Evolutionary conservation across 768 basidiomycete species (phyloP), one percentile per base, ranked within the genome.

Genomic region (Boletus vinaceobasis): DNA sequence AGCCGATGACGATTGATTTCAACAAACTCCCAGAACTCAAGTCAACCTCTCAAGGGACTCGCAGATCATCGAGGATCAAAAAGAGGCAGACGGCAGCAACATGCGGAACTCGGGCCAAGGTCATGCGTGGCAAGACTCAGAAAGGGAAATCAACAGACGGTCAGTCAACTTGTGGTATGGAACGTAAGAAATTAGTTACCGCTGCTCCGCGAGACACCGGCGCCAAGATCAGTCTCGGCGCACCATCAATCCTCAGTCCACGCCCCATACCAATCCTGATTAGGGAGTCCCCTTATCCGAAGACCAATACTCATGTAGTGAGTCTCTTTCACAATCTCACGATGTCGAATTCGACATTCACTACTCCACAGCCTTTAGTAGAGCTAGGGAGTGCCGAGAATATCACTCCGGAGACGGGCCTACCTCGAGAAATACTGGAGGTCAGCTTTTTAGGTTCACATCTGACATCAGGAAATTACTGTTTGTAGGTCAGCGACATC

Each of bases 1-100:
- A 37, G 49, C 45, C 48, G 2, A 53, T 50, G 6, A 40, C 33
- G 19, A 51, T 71, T 35, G 67, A 75, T 52, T 71, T 69, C 37
- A 73, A 75, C 43, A 69, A 69, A 44, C 63, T 70, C 43, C 71
- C 73, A 26, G 60, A 60, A n/a, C 15, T 27, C 17, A 50, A 43
- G 27, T 23, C 53, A 44, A 42, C 43, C 23, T 36, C 32, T 26
- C 46, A 46, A 32, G 59, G 48, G 10, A 57, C 56, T 39, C 59
- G 61, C 21, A 66, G 52, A 39, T 60, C 59, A 7, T 55, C 53
- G 29, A 65, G 59, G 33, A 55, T 62, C 14, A 65, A 55, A 48
- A 55, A 57, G 53, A 59, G 35, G 40, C 60, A 52, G 50, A 39
- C 17, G 4, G n/a, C 35, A 4, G 39, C 35, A 29, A 45, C 45